phyloP scores from a whole-genome alignment of 2,329 filamentous ascomycete species.

The Aspergillus pseudoglaucus region DNA sequence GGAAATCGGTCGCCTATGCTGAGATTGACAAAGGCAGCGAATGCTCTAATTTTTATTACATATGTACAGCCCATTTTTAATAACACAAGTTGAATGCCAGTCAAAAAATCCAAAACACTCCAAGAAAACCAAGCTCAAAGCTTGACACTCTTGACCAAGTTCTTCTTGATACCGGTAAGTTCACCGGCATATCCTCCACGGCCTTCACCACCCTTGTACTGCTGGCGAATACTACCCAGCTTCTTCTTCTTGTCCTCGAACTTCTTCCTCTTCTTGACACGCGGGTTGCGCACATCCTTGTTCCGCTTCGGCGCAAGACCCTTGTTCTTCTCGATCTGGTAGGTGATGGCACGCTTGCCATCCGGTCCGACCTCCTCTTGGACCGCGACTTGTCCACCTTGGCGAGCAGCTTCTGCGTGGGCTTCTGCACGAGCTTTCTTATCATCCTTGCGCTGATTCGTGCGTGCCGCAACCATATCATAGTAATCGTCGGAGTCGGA shows the following conservation, averaged over 20 bases:
- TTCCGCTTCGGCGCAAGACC: slow-evolving; percentile 80
- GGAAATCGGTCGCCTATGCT: too few relatives aligned
- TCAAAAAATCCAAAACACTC: slow-evolving; percentile 6
- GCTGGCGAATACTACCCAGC: slow-evolving; percentile 73
- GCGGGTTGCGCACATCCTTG: slow-evolving; percentile 90
- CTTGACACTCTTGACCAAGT: slow-evolving; percentile 88
- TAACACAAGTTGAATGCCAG: slow-evolving; percentile 14
- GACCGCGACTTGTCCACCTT: slow-evolving; percentile 56
- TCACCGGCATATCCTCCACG: slow-evolving; percentile 85
- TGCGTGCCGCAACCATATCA: slow-evolving; percentile 67
- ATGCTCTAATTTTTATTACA: slow-evolving; percentile 4
- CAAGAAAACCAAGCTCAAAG: slow-evolving; percentile 48
- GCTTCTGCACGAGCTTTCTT: slow-evolving; percentile 64
- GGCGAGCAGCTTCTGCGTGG: slow-evolving; percentile 47
- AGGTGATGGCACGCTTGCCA: slow-evolving; percentile 87
- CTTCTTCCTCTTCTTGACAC: slow-evolving; percentile 97
- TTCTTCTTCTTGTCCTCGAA: slow-evolving; percentile 98
- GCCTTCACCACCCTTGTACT: slow-evolving; percentile 80
- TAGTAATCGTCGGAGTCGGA: slow-evolving; percentile 62
- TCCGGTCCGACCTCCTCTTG: slow-evolving; percentile 68
- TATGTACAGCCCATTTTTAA: slow-evolving; percentile 18
- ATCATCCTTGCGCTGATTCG: slow-evolving; percentile 56
- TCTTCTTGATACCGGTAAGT: slow-evolving; percentile 89
- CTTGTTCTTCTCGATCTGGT: slow-evolving; percentile 96
- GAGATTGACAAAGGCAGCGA: too few relatives aligned